Evolutionary conservation across 257 asterid species (phyloP), one percentile per base, ranked within the genome.

Genomic region (Cinchona pubescens): DNA sequence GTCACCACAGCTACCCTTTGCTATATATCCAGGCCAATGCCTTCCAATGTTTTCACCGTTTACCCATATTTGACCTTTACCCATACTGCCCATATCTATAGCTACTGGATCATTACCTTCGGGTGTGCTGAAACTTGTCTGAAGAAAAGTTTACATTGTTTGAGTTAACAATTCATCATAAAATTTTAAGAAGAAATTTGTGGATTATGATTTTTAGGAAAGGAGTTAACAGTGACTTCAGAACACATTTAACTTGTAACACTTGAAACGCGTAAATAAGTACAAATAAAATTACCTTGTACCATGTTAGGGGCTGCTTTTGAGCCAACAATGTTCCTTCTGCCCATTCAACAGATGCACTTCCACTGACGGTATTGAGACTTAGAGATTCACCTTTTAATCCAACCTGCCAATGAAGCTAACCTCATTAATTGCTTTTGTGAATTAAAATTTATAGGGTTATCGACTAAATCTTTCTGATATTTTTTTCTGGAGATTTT

Each of bases 271-370:
- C 15, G 12, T 14, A 18, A 27, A 16, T n/a, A 40, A 8, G 23
- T 40, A 42, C 29, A 29, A 29, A 9, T 12, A 51, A 43, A 49
- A 78, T 85, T 79, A 92, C 99, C 98, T 95, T 92, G 82, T 91
- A 95, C 99, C 98, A 95, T 23, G 99, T 91, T 55, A 95, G 85
- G 34, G 99, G 97, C 65, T 91, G 97, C 78, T 87, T 90, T 75
- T 81, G 84, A 82, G 92, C 92, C 72, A 88, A 43, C 32, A 80
- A 77, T 7, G 96, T 85, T 67, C 96, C 97, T 46, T 73, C 73
- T 35, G 55, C 73, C 98, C 97, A 91, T 65, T 90, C 96, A 5
- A 87, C 95, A 1, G 94, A 87, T 43, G 96, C 86, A 82, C 96
- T 92, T 77, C 96, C 97, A 7, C 75, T 84, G 48, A 79, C 73